Percentiles rank a stretch among this genome's conserved stretches.
phyloP scores from a whole-genome alignment of 2,329 filamentous ascomycete genomes.

The Trichoderma sp. region DNA sequence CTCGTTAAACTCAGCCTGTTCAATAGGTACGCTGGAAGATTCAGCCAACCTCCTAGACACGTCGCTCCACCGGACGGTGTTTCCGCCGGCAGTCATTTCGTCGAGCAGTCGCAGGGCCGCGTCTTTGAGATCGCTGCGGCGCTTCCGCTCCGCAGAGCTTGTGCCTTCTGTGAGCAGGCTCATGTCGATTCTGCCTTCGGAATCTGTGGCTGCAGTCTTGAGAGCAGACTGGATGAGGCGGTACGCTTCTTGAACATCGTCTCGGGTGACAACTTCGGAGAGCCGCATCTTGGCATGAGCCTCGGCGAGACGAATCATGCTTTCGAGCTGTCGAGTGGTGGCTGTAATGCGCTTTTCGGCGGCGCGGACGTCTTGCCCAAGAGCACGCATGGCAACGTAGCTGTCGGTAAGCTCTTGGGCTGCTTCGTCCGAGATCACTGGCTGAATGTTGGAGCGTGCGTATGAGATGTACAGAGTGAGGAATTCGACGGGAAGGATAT shows the following conservation, averaged over 20 bases:
- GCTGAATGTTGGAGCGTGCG: conserved; percentile 83
- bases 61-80: conserved; percentile 76
- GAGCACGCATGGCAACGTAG: conserved; percentile 93
- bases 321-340: conserved; percentile 94
- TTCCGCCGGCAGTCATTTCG: conserved; percentile 72
- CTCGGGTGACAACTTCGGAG: conserved; percentile 70
- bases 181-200: conserved; percentile 95
- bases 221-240: conserved; percentile 91
- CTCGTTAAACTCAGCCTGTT: conserved; percentile 80
- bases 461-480: conserved; percentile 97
- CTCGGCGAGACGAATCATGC: conserved; percentile 96
- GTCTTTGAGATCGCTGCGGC: conserved; percentile 81
- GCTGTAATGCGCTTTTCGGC: conserved; percentile 96
- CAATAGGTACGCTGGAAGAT: conserved; percentile 70
- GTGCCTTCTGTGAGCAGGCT: conserved; percentile 93
- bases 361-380: conserved; percentile 84
- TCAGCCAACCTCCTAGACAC: conserved; percentile 74
- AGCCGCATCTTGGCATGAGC: conserved; percentile 98
- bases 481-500: conserved; percentile 92
- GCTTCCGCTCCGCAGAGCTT: conserved; percentile 79
- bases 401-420: conserved; percentile 81
- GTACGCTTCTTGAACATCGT: conserved; percentile 88
- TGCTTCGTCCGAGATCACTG: conserved; percentile 76
- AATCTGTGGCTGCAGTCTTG: conserved; percentile 96
- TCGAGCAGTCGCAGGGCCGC: conserved; percentile 77